Evolutionary conservation across 129 eudicot species (phyloP), one percentile per base, ranked within the genome.

Genomic region (Smallanthus sonchifolius): DNA sequence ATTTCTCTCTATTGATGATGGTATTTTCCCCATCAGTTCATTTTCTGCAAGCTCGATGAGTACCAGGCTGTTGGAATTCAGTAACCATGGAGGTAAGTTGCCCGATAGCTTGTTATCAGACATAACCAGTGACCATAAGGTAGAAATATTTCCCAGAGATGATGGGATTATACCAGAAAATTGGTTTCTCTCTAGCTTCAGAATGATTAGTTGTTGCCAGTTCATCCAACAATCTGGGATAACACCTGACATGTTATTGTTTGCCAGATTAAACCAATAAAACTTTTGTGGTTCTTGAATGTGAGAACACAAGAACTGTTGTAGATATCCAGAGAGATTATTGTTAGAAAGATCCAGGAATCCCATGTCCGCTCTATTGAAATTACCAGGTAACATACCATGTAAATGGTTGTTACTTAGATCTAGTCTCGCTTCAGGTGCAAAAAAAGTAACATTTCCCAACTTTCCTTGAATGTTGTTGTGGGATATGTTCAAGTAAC

Each of bases 361-460:
- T 0, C 35, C 14, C 1, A 82, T 7, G 35, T 72, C 43, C 4
- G 67, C 5, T n/a, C 20, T 37, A 63, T 4, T 77, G 48, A 64
- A 75, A 14, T 51, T 47, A 34, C 13, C 43, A 39, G 74, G 75
- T 6, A 83, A 75, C 14, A 56, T 28, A 20, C 86, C 83, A 42
- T 24, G 49, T 32, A 78, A 35, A 24, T 38, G 71, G 72, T 83
- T 83, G 24, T 57, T 45, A 57, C 77, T 69, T 30, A 83, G 68
- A 44, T 79, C 81, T 28, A 75, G 37, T 3, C 10, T 2, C 10
- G 37, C 64, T 57, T 7, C 37, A 20, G 64, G 37, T 24, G 37
- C n/a, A 24, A 57, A 2, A 57, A 57, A 57, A 28, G 7, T 57
- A 57, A 10, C 64, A 57, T 57, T 10, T 56, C 36, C 37, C 37